Conservation (phyloP, 108 stramenopile genomes). For the Mayamaea pseudoterrestris region DNA sequence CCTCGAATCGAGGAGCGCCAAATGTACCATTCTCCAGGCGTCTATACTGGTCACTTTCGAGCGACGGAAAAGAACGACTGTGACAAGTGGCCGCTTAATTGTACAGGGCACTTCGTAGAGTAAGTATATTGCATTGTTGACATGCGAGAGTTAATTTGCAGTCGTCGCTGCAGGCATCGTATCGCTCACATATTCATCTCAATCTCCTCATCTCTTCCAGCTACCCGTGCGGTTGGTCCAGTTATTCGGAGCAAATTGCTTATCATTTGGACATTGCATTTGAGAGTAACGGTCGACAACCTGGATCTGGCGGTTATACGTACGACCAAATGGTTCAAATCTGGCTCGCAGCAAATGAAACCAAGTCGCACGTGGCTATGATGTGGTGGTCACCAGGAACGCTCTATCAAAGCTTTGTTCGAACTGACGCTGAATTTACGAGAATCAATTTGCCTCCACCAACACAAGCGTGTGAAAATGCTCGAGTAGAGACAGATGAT, state of each 20-base stretch:
- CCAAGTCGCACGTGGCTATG: constrained; percentile 7
- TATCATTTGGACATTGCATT: constrained; percentile 8
- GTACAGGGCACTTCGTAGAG: constrained; percentile 24
- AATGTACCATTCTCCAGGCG: constrained; percentile 5
- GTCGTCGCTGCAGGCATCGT: too few relatives aligned
- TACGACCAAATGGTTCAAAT: constrained; percentile 5
- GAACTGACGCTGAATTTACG: constrained; percentile 20
- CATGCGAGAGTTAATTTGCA: too few relatives aligned
- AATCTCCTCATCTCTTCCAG: too few relatives aligned
- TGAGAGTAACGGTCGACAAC: not conserved
- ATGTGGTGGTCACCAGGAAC: constrained; percentile 17
- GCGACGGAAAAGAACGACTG: constrained; percentile 24
- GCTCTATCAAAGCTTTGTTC: constrained; percentile 6
- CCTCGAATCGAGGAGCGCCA: constrained; percentile 5
- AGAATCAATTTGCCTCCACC: constrained; percentile 9
- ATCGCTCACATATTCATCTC: too few relatives aligned
- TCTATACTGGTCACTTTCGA: constrained; percentile 28
- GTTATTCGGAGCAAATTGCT: not conserved
- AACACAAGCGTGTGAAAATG: constrained; percentile 11
- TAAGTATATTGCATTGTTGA: too few relatives aligned
- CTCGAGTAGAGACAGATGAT: not conserved
- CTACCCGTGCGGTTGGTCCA: constrained; percentile 12
- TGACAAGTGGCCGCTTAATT: constrained; percentile 4
- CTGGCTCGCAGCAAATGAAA: constrained; percentile 9
- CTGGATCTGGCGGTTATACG: constrained; percentile 6